Evolutionary conservation across 2,329 filamentous ascomycete species (phyloP).

Genomic region (Trichoderma hamatum): DNA sequence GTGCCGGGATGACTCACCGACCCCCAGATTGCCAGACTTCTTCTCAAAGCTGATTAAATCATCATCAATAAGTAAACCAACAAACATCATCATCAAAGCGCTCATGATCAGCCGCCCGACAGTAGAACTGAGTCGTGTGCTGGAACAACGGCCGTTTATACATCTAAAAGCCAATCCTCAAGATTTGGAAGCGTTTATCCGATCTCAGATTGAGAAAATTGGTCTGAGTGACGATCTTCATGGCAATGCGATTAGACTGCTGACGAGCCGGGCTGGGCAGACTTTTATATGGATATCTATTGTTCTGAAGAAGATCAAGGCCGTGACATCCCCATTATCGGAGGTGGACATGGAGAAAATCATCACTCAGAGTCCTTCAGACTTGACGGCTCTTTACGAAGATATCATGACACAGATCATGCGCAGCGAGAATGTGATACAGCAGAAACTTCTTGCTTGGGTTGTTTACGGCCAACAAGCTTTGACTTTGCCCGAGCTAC

Average conservation of each 20-base stretch:
- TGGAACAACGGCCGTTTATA: background rate
- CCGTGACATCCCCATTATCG: background rate
- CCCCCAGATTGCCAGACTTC: background rate
- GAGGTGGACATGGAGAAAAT: background rate
- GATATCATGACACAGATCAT: background rate
- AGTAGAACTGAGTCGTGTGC: background rate
- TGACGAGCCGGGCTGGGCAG: background rate
- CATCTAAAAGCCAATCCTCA: background rate
- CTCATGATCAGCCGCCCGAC: background rate
- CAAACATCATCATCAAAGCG: background rate
- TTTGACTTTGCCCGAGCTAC: background rate
- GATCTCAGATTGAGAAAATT: background rate
- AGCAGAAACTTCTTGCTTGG: background rate
- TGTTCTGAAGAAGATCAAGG: background rate
- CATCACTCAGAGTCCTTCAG: background rate
- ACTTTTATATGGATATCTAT: constrained; percentile 5
- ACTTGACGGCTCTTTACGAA: background rate
- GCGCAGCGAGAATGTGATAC: background rate
- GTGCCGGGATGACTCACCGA: background rate
- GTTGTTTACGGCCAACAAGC: background rate
- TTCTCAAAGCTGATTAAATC: background rate
- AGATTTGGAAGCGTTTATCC: background rate
- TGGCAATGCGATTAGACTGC: background rate
- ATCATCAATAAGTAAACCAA: background rate
- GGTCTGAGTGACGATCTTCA: background rate